These are phyloP conservation scores for Rhizoclosmatium globosum DNA, from an alignment of 192 early-diverging fungal genomes.

Conservation along the genomic window DNA sequence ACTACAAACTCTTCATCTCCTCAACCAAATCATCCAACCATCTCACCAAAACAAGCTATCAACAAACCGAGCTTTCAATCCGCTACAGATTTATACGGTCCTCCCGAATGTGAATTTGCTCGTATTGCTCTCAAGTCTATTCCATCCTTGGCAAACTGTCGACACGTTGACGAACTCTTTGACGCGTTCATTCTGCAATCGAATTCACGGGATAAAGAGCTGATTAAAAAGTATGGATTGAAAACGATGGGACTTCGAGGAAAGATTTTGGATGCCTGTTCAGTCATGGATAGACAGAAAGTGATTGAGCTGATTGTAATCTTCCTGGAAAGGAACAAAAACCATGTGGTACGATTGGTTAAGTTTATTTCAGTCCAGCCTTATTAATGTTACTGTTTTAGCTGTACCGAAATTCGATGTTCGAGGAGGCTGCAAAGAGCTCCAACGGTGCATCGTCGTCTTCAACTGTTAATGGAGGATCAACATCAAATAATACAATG, in stretches of 20 bases:
- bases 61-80: neutral
- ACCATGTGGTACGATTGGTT: neutral
- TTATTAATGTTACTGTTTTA: too few species aligned
- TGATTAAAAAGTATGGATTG: neutral
- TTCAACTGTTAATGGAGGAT: too few species aligned
- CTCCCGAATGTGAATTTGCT: conserved; percentile 9
- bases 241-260: neutral
- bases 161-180: conserved; percentile 13
- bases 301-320: conserved; percentile 15
- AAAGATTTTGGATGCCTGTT: conserved; percentile 3
- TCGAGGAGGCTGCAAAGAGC: too few species aligned
- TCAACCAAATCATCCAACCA: neutral
- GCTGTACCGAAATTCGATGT: too few species aligned
- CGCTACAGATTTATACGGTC: conserved; percentile 21
- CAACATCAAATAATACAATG: too few species aligned
- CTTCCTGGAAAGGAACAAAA: conserved; percentile 13
- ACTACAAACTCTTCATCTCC: neutral
- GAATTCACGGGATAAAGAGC: neutral
- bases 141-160: neutral
- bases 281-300: conserved; percentile 27
- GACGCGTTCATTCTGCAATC: conserved; percentile 4
- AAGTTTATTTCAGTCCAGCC: too few species aligned
- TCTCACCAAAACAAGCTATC: neutral
- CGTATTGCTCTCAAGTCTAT: neutral
- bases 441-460: too few species aligned